Percentiles rank a stretch among this genome's conserved stretches.
Evolutionary conservation across 805 yeast genomes (phyloP).

Genomic region (Candida adriatica): DNA sequence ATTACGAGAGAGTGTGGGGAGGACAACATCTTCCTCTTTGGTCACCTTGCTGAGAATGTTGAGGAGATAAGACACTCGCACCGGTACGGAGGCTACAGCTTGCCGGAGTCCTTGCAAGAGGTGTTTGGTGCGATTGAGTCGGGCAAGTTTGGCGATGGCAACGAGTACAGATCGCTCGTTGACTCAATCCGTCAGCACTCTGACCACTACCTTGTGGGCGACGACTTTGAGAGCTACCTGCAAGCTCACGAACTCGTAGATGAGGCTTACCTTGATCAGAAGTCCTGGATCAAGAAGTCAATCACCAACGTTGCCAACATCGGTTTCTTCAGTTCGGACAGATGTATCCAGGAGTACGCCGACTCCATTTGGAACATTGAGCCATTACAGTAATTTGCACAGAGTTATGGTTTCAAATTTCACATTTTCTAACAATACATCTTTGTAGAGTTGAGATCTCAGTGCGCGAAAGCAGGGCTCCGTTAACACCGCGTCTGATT

Average conservation of each 20-base stretch:
- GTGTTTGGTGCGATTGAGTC: slow-evolving; percentile 64
- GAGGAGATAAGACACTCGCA: slow-evolving; percentile 79
- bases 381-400: slow-evolving; percentile 34
- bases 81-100: slow-evolving; percentile 42
- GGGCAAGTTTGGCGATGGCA: slow-evolving; percentile 65
- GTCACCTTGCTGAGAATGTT: slow-evolving; percentile 84
- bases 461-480: slow-evolving; percentile 1
- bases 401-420: too few relatives aligned
- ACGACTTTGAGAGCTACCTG: slow-evolving; percentile 82
- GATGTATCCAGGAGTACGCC: slow-evolving; percentile 89
- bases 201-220: slow-evolving; percentile 80
- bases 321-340: slow-evolving; percentile 88
- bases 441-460: not conserved
- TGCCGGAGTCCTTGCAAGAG: slow-evolving; percentile 51
- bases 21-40: slow-evolving; percentile 86
- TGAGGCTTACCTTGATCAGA: slow-evolving; percentile 56
- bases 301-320: slow-evolving; percentile 80
- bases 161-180: slow-evolving; percentile 59
- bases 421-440: too few relatives aligned
- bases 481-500: too few relatives aligned
- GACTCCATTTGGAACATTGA: slow-evolving; percentile 91
- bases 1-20: slow-evolving; percentile 91
- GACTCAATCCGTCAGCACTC: slow-evolving; percentile 69
- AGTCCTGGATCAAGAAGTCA: slow-evolving; percentile 70
- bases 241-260: slow-evolving; percentile 78